Conservation (phyloP, 768 basidiomycete species). For the Trametes punicea region DNA sequence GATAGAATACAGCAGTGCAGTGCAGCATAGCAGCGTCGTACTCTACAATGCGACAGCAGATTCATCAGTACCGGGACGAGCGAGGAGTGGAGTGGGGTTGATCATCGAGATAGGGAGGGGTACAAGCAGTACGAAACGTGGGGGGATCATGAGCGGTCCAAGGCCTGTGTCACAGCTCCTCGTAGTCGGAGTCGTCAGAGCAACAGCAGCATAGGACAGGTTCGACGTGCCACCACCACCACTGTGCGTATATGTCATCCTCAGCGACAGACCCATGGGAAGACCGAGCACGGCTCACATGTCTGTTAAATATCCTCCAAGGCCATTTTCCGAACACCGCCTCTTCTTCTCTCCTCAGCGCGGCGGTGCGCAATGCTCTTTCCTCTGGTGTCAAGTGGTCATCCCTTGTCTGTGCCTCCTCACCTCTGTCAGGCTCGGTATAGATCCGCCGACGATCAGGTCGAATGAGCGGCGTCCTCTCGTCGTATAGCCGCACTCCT, state of each 20-base stretch:
- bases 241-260: slow-evolving; percentile 39
- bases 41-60: slow-evolving; percentile 5
- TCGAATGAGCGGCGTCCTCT: slow-evolving; percentile 40
- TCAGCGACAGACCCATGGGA: not conserved
- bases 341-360: slow-evolving; percentile 48
- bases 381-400: slow-evolving; percentile 23
- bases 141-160: not conserved
- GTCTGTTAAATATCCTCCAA: slow-evolving; percentile 59
- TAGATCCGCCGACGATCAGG: slow-evolving; percentile 24
- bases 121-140: not conserved
- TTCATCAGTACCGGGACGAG: not conserved
- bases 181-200: slow-evolving; percentile 48
- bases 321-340: slow-evolving; percentile 67
- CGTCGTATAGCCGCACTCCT: slow-evolving; percentile 24
- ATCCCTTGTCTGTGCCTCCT: slow-evolving; percentile 21
- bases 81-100: not conserved
- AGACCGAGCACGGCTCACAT: slow-evolving; percentile 43
- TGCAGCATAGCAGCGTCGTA: slow-evolving; percentile 2
- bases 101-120: not conserved
- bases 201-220: slow-evolving; percentile 63
- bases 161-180: slow-evolving; percentile 30
- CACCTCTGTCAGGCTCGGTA: slow-evolving; percentile 22
- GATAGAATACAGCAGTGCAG: slow-evolving; percentile 10
- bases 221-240: slow-evolving; percentile 83
- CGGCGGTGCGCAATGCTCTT: slow-evolving; percentile 28